phyloP scores from a whole-genome alignment of 1,139 yeast species.

The Geotrichum australiense region DNA sequence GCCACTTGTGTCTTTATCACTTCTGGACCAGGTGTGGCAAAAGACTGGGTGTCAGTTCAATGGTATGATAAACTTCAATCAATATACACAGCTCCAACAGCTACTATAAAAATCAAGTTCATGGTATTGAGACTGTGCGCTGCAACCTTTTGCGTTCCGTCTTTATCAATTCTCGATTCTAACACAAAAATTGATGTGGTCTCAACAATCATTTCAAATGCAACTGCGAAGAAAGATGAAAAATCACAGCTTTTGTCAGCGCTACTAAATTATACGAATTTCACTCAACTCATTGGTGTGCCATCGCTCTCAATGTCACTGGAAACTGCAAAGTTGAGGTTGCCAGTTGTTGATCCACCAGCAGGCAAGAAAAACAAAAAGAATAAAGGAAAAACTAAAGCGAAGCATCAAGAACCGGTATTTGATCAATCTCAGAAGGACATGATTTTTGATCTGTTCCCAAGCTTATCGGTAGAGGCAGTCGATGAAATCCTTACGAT shows the following conservation, averaged over 20 bases:
- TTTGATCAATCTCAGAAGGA: constrained; percentile 19
- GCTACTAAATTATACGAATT: constrained; percentile 16
- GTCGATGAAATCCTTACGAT: constrained; percentile 37
- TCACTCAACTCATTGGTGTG: constrained; percentile 15
- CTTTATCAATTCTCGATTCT: constrained; percentile 14
- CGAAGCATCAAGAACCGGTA: background rate
- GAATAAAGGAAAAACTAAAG: constrained; percentile 3
- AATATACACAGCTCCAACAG: constrained; percentile 1
- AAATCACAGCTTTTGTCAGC: constrained; percentile 13
- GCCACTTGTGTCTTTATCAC: constrained; percentile 7
- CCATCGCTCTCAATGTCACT: constrained; percentile 19
- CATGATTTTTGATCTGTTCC: constrained; percentile 27
- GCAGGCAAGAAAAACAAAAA: background rate
- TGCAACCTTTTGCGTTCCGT: constrained; percentile 16
- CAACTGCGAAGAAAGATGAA: constrained; percentile 15
- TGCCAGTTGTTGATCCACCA: constrained; percentile 16
- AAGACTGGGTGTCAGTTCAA: constrained; percentile 16
- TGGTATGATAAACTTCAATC: constrained; percentile 14
- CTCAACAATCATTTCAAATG: constrained; percentile 13
- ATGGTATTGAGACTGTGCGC: constrained; percentile 5
- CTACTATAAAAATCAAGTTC: background rate
- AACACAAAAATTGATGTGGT: constrained; percentile 14
- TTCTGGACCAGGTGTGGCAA: constrained; percentile 14
- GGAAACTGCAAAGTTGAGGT: constrained; percentile 20
- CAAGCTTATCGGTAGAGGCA: constrained; percentile 23